phyloP scores from a whole-genome alignment of 2,329 filamentous ascomycete genomes.

The Fusarium annulatum region DNA sequence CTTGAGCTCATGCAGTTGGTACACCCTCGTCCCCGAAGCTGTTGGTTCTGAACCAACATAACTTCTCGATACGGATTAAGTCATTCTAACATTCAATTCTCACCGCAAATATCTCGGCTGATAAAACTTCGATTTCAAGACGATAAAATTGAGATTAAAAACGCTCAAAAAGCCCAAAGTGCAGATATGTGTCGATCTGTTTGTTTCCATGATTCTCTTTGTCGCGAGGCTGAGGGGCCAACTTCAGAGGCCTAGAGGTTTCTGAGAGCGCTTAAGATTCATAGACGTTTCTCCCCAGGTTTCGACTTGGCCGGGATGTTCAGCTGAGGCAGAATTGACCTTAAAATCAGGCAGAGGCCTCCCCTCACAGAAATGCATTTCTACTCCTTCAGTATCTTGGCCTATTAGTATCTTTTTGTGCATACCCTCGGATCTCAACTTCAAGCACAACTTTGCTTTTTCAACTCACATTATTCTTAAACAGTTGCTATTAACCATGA shows the following conservation, averaged over 20 bases:
- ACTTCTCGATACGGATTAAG: not conserved
- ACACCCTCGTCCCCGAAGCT: not conserved
- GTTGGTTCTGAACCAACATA: not conserved
- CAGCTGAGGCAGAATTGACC: not conserved
- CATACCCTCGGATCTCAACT: no score
- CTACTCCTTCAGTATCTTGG: not conserved
- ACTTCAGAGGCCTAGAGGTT: not conserved
- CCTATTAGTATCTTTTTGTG: no score
- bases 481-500: not conserved
- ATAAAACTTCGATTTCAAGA: not conserved
- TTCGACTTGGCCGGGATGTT: not conserved
- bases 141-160: rapidly evolving
- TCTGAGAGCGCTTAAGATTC: not conserved
- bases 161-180: rapidly evolving
- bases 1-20: not conserved
- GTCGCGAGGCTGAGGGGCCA: not conserved
- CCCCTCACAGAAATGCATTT: not conserved
- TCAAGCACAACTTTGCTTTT: rapidly evolving
- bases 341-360: not conserved
- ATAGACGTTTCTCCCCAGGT: not conserved
- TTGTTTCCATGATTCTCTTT: not conserved
- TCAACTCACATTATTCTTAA: not conserved
- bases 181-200: not conserved
- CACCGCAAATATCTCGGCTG: rapidly evolving
- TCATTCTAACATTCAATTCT: not conserved